Evolutionary conservation across 2,329 filamentous ascomycete genomes (phyloP).

Genomic region (Furcasterigmium sp.): DNA sequence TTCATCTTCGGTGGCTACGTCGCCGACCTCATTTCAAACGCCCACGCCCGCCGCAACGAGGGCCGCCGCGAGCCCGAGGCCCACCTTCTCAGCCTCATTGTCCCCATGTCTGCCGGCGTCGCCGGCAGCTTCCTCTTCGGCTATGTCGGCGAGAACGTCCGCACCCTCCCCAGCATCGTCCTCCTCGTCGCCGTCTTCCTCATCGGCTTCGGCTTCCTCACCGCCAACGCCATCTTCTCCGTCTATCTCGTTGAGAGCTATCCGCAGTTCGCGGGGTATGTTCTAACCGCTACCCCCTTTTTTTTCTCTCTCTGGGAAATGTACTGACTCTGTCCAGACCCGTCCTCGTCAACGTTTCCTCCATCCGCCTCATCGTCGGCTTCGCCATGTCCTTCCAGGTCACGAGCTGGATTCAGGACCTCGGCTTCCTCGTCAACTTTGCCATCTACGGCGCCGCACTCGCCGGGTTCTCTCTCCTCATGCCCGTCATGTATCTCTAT

Average conservation of each 20-base stretch:
- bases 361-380: slow-evolving; percentile 22
- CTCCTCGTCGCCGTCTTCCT: slow-evolving; percentile 21
- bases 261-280: slow-evolving; percentile 16
- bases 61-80: slow-evolving; percentile 25
- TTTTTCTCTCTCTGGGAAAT: neutral
- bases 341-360: slow-evolving; percentile 26
- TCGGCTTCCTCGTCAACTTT: slow-evolving; percentile 22
- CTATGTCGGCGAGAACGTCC: slow-evolving; percentile 17
- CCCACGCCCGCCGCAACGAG: slow-evolving; percentile 18
- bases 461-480: slow-evolving; percentile 20
- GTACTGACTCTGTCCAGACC: slow-evolving; percentile 14
- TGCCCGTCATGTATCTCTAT: slow-evolving; percentile 21
- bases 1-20: slow-evolving; percentile 21
- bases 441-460: slow-evolving; percentile 25
- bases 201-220: slow-evolving; percentile 21
- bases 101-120: slow-evolving; percentile 22
- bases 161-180: slow-evolving; percentile 17
- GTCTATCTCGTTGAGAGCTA: slow-evolving; percentile 28
- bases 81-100: slow-evolving; percentile 21
- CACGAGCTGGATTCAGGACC: slow-evolving; percentile 19
- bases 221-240: slow-evolving; percentile 20
- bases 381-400: slow-evolving; percentile 23
- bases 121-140: slow-evolving; percentile 25
- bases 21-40: slow-evolving; percentile 22
- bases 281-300: neutral